A percentile compares a stretch with the other conserved stretches of the same genome.
These are phyloP conservation scores for Ganoderma sp. DNA, from an alignment of 1,284 basidiomycete species.

Conservation along the genomic window DNA sequence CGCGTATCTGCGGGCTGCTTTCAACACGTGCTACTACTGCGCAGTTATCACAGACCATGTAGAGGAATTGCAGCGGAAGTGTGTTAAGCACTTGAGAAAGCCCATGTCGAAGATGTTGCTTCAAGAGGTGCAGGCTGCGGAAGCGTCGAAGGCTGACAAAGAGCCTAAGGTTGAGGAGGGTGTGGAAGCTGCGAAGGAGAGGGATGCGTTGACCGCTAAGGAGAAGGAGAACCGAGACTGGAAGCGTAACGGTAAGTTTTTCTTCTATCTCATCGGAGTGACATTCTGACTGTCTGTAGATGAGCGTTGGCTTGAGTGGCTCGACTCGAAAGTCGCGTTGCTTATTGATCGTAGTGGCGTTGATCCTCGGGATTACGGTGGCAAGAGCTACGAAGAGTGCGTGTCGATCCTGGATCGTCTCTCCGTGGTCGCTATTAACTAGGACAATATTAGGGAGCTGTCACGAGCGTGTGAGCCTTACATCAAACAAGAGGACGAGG, in stretches of 20 bases:
- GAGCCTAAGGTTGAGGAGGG: slow-evolving; percentile 49
- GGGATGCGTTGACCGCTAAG: slow-evolving; percentile 39
- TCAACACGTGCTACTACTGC: slow-evolving; percentile 96
- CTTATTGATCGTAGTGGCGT: slow-evolving; percentile 77
- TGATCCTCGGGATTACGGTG: slow-evolving; percentile 86
- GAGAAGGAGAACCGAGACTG: slow-evolving; percentile 63
- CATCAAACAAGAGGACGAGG: slow-evolving; percentile 94
- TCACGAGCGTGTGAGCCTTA: slow-evolving; percentile 75
- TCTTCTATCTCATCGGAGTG: neutral
- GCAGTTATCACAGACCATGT: slow-evolving; percentile 88
- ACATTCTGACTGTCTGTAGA: slow-evolving; percentile 51
- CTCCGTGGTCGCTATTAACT: slow-evolving; percentile 17
- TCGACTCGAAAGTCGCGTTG: slow-evolving; percentile 83
- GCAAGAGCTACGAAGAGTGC: slow-evolving; percentile 88
- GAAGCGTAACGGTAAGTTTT: slow-evolving; percentile 65
- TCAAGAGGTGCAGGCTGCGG: slow-evolving; percentile 60
- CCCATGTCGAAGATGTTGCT: slow-evolving; percentile 62
- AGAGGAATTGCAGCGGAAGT: slow-evolving; percentile 93
- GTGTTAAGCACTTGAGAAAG: slow-evolving; percentile 88
- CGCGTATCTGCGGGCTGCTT: slow-evolving; percentile 82
- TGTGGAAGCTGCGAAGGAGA: slow-evolving; percentile 43
- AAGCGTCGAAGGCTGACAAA: slow-evolving; percentile 49
- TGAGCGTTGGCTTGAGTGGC: slow-evolving; percentile 85
- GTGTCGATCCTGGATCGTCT: slow-evolving; percentile 40
- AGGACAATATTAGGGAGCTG: slow-evolving; percentile 66